A percentile compares a stretch with the other conserved stretches of the same genome.
Evolutionary conservation across 495 filamentous ascomycete species (phyloP).

Genomic region (Aspergillus baeticus): DNA sequence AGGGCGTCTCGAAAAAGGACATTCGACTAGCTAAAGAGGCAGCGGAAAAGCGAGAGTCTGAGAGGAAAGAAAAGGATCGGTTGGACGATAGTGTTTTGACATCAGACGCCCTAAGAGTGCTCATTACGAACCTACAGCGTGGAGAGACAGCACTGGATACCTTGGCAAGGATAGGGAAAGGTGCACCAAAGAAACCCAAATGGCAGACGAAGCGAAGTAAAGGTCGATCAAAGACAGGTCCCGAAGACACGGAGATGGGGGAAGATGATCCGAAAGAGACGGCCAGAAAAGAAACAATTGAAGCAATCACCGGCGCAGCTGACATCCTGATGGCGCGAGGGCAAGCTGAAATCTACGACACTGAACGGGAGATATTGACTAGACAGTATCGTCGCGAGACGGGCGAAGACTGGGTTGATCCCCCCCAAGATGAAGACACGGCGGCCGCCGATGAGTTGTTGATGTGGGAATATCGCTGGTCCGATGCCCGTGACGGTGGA

Average conservation of each 20-base stretch:
- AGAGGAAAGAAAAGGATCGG: slow-evolving; percentile 63
- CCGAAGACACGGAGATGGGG: slow-evolving; percentile 64
- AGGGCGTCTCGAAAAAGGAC: slow-evolving; percentile 88
- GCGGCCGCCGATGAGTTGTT: slow-evolving; percentile 28
- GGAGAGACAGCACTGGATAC: slow-evolving; percentile 91
- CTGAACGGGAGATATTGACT: slow-evolving; percentile 78
- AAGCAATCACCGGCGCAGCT: slow-evolving; percentile 82
- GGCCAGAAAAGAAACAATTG: slow-evolving; percentile 67
- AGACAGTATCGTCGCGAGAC: slow-evolving; percentile 84
- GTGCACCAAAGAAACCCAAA: slow-evolving; percentile 58
- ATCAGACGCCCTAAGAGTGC: slow-evolving; percentile 64
- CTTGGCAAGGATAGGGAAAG: slow-evolving; percentile 74
- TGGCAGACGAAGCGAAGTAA: slow-evolving; percentile 60
- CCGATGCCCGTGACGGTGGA: slow-evolving; percentile 79
- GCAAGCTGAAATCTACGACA: slow-evolving; percentile 85
- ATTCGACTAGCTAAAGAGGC: slow-evolving; percentile 86
- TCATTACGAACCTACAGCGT: slow-evolving; percentile 72
- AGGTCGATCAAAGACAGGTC: slow-evolving; percentile 58
- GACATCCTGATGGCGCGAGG: slow-evolving; percentile 80
- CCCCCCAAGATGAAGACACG: slow-evolving; percentile 29
- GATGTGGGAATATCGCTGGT: slow-evolving; percentile 93
- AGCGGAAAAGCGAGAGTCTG: slow-evolving; percentile 80
- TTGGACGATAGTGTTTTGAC: slow-evolving; percentile 73
- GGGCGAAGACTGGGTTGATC: slow-evolving; percentile 87
- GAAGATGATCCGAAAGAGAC: slow-evolving; percentile 71